phyloP scores from a whole-genome alignment of 2,329 filamentous ascomycete species.

The Calonectria pseudoturangicola region DNA sequence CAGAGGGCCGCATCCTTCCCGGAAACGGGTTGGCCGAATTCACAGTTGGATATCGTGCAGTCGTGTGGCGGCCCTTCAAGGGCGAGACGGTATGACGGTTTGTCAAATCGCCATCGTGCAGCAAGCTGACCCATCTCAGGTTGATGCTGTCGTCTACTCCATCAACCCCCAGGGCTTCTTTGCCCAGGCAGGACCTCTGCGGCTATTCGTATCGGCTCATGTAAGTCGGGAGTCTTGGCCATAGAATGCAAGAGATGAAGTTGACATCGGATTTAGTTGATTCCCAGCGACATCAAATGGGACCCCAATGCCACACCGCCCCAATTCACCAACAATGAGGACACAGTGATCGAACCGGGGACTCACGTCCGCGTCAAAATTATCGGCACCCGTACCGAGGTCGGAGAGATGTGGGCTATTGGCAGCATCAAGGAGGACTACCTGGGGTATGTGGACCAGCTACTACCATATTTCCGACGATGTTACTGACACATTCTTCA shows the following conservation, averaged over 20 bases:
- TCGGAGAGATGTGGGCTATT: conserved; percentile 96
- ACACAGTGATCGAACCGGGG: conserved; percentile 93
- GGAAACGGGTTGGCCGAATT: conserved; percentile 95
- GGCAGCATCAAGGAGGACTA: conserved; percentile 95
- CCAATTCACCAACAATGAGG: conserved; percentile 95
- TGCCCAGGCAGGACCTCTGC: conserved; percentile 85
- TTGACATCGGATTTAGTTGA: conserved; percentile 76
- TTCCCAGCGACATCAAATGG: conserved; percentile 93
- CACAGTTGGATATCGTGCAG: conserved; percentile 94
- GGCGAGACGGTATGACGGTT: conserved; percentile 88
- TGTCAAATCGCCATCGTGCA: conserved; percentile 43
- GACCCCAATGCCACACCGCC: conserved; percentile 97
- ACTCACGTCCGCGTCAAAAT: conserved; percentile 96
- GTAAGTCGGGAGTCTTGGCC: conserved; percentile 70
- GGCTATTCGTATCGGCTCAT: conserved; percentile 87
- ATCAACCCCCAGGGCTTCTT: conserved; percentile 96
- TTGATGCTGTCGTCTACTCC: conserved; percentile 94
- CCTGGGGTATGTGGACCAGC: conserved; percentile 71
- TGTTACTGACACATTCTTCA: conserved; percentile 34
- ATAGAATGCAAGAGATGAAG: neutral
- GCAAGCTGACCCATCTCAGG: conserved; percentile 71
- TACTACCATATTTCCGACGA: conserved; percentile 38
- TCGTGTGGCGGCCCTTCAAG: conserved; percentile 98
- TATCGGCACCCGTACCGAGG: conserved; percentile 93
- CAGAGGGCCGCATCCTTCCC: conserved; percentile 92